Conservation (phyloP, 345 rosid species). For the Corymbia maculata region DNA sequence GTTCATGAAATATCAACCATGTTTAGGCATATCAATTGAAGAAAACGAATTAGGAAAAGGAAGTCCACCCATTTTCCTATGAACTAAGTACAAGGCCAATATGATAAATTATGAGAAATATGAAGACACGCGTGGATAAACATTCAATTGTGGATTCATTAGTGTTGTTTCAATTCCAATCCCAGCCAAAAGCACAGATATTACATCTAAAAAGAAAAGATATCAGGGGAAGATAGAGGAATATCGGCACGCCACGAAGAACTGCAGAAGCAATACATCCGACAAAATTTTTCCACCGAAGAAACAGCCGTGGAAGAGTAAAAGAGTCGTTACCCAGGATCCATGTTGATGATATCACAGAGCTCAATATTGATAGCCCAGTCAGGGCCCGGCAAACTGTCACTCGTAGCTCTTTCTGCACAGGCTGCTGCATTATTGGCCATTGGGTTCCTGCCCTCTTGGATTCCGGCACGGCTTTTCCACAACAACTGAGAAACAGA, state of each 20-base stretch:
- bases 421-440: slow-evolving; percentile 65
- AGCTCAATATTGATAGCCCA: slow-evolving; percentile 95
- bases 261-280: background rate
- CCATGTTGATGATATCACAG: slow-evolving; percentile 89
- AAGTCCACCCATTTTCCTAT: background rate
- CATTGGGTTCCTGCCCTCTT: slow-evolving; percentile 18
- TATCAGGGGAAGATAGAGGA: background rate
- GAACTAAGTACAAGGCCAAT: background rate
- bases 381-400: slow-evolving; percentile 80
- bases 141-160: background rate
- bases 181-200: background rate
- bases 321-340: slow-evolving; percentile 55
- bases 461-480: background rate
- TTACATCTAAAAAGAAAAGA: background rate
- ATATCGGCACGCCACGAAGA: background rate
- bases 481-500: background rate
- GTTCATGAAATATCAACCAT: background rate
- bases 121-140: background rate
- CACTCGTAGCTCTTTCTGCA: slow-evolving; percentile 96
- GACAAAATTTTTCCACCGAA: background rate
- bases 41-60: background rate
- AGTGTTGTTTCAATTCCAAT: background rate
- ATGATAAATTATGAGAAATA: background rate
- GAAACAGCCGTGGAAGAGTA: background rate
- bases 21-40: background rate